Base-by-base conservation (phyloP, 768 basidiomycete genomes). In the Serendipita indica region DNA sequence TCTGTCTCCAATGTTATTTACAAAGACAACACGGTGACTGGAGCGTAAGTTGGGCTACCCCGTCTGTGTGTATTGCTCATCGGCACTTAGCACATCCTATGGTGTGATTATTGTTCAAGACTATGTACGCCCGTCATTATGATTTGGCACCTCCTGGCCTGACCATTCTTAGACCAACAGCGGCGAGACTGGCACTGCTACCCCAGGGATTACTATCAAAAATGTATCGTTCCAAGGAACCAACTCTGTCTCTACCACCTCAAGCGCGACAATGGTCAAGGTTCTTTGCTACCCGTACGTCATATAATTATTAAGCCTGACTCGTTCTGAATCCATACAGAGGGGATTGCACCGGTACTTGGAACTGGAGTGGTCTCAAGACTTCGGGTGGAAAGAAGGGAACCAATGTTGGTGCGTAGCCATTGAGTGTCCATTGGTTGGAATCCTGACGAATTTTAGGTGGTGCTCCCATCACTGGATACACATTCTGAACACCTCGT, bases 231-330 rank as follows among this genome's bases (percentile, higher is more conserved):
- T 63, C 59, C 46, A 58, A 13, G 60, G 57, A 59, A 66, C 67
- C 39, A 80, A 72, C 34, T 71, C 67, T 0, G 66, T 84, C 46
- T 62, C 69, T 0, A 78, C 82, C 22, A 63, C 52, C 28, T 70
- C 67, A 57, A 65, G 65, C 25, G 82, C 78, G 2, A 60, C 74
- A 58, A 71, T 67, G 43, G 74, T 79, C 39, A 76, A 75, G 10
- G 74, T 82, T 2, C 76, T 82, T 65, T 84, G 82, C 63, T 82
- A 81, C 46, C n/a, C n/a, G n/a, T n/a, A n/a, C n/a, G n/a, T n/a
- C n/a, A n/a, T n/a, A n/a, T n/a, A n/a, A n/a, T n/a, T n/a, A n/a
- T n/a, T n/a, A n/a, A n/a, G n/a, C n/a, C n/a, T n/a, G n/a, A n/a
- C n/a, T n/a, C n/a, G n/a, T n/a, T n/a, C n/a, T n/a, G n/a, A n/a